phyloP scores from a whole-genome alignment of 495 filamentous ascomycete species.

The Gamarada debralockiae region DNA sequence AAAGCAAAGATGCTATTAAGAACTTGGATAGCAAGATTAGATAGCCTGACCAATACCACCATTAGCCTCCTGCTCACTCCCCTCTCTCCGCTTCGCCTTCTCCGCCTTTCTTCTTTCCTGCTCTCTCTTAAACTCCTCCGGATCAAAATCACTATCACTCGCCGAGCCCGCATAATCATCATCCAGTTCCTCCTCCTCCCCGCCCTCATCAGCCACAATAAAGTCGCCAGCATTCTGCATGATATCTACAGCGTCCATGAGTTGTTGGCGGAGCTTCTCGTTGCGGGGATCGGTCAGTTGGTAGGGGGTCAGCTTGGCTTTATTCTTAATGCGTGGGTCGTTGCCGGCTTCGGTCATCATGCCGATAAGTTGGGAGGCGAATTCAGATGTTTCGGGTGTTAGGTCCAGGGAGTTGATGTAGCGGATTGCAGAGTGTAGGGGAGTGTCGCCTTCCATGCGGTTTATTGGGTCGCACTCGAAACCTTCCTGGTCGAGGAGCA shows the following conservation, averaged over 20 bases:
- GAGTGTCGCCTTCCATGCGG: conserved; percentile 79
- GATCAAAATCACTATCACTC: conserved; percentile 28
- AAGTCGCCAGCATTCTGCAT: conserved; percentile 47
- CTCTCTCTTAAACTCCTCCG: conserved; percentile 20
- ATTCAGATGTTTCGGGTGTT: conserved; percentile 47
- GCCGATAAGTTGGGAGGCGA: conserved; percentile 67
- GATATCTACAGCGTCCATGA: conserved; percentile 77
- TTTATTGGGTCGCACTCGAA: conserved; percentile 92
- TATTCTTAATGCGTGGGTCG: conserved; percentile 70
- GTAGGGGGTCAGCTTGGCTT: conserved; percentile 61
- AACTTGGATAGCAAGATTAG: neutral
- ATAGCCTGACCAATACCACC: too few relatives aligned
- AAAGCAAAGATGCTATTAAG: neutral
- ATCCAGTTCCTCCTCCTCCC: conserved; percentile 27
- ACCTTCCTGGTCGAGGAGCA: conserved; percentile 87
- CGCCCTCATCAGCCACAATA: conserved; percentile 40
- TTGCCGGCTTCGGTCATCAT: conserved; percentile 94
- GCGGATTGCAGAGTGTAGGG: conserved; percentile 82
- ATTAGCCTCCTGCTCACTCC: too few relatives aligned
- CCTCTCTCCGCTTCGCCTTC: conserved; percentile 4
- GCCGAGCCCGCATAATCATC: conserved; percentile 25
- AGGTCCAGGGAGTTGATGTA: conserved; percentile 63
- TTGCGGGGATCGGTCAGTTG: conserved; percentile 76
- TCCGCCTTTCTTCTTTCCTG: conserved; percentile 13
- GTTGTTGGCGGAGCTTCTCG: conserved; percentile 54